phyloP scores from a whole-genome alignment of 1,284 basidiomycete species.

The Apiotrichum montevideense region DNA sequence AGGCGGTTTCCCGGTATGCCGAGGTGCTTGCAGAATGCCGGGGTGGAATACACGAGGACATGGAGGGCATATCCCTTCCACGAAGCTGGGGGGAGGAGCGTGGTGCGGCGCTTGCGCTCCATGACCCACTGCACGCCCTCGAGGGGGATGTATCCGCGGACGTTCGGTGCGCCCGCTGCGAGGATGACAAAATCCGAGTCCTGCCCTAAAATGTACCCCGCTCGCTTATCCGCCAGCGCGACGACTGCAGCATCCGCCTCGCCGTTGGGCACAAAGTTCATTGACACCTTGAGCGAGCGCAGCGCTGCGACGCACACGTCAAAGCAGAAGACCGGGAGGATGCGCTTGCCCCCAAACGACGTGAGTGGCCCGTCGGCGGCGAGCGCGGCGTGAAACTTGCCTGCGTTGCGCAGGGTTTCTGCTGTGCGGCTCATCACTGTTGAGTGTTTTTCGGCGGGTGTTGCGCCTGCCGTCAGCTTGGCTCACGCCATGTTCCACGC shows the following conservation, averaged over 20 bases:
- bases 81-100: constrained; percentile 53
- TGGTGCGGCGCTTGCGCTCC: constrained; percentile 11
- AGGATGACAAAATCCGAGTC: constrained; percentile 80
- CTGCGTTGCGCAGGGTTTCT: constrained; percentile 56
- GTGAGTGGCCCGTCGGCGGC: constrained; percentile 57
- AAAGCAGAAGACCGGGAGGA: constrained; percentile 67
- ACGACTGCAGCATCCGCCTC: constrained; percentile 84
- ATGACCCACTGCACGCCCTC: constrained; percentile 68
- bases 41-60: constrained; percentile 59
- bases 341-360: constrained; percentile 61
- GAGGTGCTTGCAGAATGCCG: constrained; percentile 59
- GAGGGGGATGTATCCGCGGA: constrained; percentile 67
- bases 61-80: constrained; percentile 43
- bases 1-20: constrained; percentile 65
- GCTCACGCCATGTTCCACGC: constrained; percentile 3
- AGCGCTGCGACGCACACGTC: constrained; percentile 60
- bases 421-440: constrained; percentile 61
- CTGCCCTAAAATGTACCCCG: constrained; percentile 67
- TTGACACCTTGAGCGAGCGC: constrained; percentile 45
- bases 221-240: constrained; percentile 65
- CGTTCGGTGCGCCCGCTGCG: constrained; percentile 54
- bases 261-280: constrained; percentile 60
- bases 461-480: constrained; percentile 54
- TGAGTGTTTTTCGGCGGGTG: constrained; percentile 65
- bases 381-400: constrained; percentile 78